Evolutionary conservation across 768 basidiomycete genomes (phyloP), one percentile per base, ranked within the genome.

Genomic region (Omphalotus guepiniiformis): DNA sequence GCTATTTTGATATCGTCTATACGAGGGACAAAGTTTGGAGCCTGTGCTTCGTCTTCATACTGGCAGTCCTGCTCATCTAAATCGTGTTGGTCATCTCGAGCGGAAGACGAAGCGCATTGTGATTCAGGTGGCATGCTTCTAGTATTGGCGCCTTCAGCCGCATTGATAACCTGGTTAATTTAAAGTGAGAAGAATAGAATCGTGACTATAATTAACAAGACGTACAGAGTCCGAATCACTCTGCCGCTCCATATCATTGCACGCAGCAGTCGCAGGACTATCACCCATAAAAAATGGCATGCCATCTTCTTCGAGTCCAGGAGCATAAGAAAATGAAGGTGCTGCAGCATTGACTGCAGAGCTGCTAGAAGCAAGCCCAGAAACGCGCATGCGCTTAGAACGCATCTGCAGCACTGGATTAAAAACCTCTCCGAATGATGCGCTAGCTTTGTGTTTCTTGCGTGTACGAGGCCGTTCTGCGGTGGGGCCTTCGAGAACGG

Each of bases 1-100:
- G 47, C 36, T 4, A 48, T 48, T 26, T 25, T 25, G 9, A 48
- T 41, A 19, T 40, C 39, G 4, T 40, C 26, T 13, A 48, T 41
- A 27, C 15, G 23, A 13, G 42, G 29, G 7, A 28, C 28, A 4
- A 21, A 4, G 30, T 32, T 32, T 32, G 30, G 30, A n/a, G 9
- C n/a, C 30, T 32, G 30, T n/a, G n/a, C n/a, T n/a, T 32, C 30
- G 30, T 32, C 30, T 32, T 32, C 30, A n/a, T 32, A 32, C 30
- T 32, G 30, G n/a, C 30, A 32, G 30, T 32, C 30, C 30, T 32
- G 30, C n/a, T 32, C 30, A 32, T 32, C 30, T n/a, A 32, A n/a
- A 32, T 32, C 30, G n/a, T n/a, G 30, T 32, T n/a, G 30, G n/a
- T n/a, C n/a, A 32, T 32, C n/a, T n/a, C n/a, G 30, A 32, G 30